Evolutionary conservation across 352 stramenopile genomes (phyloP), one percentile per base, ranked within the genome.

Genomic region (Globisporangium barbulae): DNA sequence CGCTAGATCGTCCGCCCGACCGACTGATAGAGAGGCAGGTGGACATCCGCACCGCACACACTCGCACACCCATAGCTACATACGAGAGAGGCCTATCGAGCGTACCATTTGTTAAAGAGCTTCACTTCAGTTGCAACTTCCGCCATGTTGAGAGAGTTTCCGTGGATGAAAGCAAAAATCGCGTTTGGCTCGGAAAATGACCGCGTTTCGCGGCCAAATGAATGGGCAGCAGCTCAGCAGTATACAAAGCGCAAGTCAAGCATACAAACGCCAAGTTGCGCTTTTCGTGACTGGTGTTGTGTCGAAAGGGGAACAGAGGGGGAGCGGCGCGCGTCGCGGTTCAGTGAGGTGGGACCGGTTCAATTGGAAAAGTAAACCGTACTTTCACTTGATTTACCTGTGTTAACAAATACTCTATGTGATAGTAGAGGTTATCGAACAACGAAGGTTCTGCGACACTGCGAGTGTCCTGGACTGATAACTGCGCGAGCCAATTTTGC

Each of bases 31-130:
- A 15, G 30, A 42, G 21, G 28, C 37, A 25, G 19, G 0, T 5
- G 10, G 30, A 9, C 37, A 44, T 5, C 19, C 10, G n/a, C 7
- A 28, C 30, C 37, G 25, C 19, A 31, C 10, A 17, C 17, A 25
- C 17, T 4, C 33, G 12, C 37, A 44, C 21, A 57, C 5, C 49
- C 12, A 22, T 25, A 60, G n/a, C 37, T 31, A 45, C 8, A 42
- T 19, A 58, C 52, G 45, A 19, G 45, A 12, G 17, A 21, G 50
- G 25, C 30, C 4, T 17, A 7, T 4, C n/a, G 6, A 41, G 82
- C 87, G 65, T 94, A 97, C 89, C 90, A 97, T 73, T 97, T 97
- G 88, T 96, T 96, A 80, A 97, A 97, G 73, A 97, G 87, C 86
- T 97, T 97, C 65, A 97, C 89, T 93, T 97, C 90, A 73, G 79